Base-by-base conservation (phyloP, 768 basidiomycete genomes). In the Termitomyces sp. region DNA sequence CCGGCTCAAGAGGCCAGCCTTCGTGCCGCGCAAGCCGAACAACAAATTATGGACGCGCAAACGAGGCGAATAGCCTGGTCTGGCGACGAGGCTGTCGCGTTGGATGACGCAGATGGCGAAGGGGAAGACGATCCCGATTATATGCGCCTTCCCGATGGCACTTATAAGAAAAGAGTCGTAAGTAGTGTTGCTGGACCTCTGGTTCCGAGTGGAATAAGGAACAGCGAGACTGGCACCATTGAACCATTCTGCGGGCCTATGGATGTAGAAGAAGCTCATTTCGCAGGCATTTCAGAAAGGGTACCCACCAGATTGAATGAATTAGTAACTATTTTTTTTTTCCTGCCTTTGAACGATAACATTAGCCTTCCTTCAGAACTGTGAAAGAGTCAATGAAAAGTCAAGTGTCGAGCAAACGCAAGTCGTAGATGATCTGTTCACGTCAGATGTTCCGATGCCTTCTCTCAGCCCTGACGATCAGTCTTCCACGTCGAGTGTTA, bases 61-160 rank as follows among this genome's bases (percentile, higher is more conserved):
- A 68, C 72, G 11, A 79, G 91, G 56, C 82, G 78, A 46, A 69
- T 91, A 25, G 80, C 85, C 9, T 93, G 89, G 89, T 76, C 81
- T 21, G 78, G 70, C 7, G 81, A 82, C 58, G 72, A 73, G 56
- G 79, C 77, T 12, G 81, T 85, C 39, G 76, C 74, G 21, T 67
- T 71, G 3, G 62, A 69, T 19, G 84, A 84, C 52, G 61, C 65
- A 14, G 86, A 89, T 64, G 84, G 82, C 7, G 77, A 82, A 11
- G 82, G 82, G 9, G 85, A 88, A 50, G 79, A 79, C 25, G 83
- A 85, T 61, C 73, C 75, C 0, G 80, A 80, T 37, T 78, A 75
- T 59, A 59, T 68, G 37, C 59, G 54, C 39, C 67, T 67, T 47
- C 59, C 71, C 5, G 74, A 77, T 59, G 77, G 75, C 34, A 66